Conservation (phyloP, 2,329 filamentous ascomycete species). For the Penicillium sp. region DNA sequence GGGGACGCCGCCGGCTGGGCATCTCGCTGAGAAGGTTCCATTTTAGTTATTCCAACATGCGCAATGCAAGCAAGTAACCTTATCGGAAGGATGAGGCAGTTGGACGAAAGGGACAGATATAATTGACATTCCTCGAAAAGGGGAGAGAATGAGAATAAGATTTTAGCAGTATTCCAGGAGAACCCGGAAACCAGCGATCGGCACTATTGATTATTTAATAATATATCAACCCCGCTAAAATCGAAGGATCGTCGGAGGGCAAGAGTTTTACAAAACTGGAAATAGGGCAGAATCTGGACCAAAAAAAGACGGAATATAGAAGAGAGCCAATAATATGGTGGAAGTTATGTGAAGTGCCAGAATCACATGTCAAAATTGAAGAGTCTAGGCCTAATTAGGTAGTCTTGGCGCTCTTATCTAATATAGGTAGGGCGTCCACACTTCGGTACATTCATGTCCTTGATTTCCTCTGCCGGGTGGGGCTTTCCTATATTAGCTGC, state of each 20-base stretch:
- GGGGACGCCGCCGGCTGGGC: constrained; percentile 1
- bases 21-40: constrained; percentile 10
- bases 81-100: not conserved
- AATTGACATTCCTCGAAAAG: not conserved
- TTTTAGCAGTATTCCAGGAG: not conserved
- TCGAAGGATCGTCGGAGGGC: not conserved
- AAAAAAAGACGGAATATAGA: not conserved
- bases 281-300: not conserved
- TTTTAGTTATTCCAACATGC: not conserved
- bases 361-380: not conserved
- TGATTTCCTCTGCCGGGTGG: too few species aligned
- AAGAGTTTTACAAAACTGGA: too few species aligned
- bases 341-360: not conserved
- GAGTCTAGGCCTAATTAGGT: not conserved
- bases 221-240: not conserved
- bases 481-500: too few species aligned
- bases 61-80: not conserved
- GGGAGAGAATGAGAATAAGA: constrained; percentile 4
- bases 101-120: not conserved
- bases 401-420: not conserved
- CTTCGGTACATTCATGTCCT: too few species aligned
- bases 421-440: too few species aligned
- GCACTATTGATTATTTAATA: constrained; percentile 16
- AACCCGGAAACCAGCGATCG: constrained; percentile 9
- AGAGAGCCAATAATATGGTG: not conserved